These are phyloP conservation scores for Dendrobium chrysotoxum DNA, from an alignment of 106 monocot species.

Conservation along the genomic window DNA sequence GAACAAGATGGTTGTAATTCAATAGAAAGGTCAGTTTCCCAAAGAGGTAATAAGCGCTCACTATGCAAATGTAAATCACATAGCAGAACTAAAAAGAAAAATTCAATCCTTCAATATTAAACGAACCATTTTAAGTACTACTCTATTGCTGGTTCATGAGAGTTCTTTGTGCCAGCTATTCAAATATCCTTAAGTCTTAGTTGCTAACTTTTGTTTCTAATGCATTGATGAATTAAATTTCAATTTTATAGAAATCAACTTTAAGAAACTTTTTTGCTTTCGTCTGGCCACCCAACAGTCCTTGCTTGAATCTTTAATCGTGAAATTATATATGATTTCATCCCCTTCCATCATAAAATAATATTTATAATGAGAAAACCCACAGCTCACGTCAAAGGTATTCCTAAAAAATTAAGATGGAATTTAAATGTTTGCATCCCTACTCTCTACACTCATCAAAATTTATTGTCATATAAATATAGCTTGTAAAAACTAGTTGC, in stretches of 20 bases:
- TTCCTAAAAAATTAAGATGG: background rate
- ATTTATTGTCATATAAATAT: background rate
- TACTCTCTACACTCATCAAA: background rate
- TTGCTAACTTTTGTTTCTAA: background rate
- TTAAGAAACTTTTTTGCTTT: background rate
- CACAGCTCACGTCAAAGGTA: background rate
- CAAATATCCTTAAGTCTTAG: background rate
- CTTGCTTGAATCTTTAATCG: too few relatives aligned
- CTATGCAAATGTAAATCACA: background rate
- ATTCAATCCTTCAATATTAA: background rate
- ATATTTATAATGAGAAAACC: background rate
- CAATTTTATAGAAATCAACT: background rate
- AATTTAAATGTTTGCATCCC: background rate
- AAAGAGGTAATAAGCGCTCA: background rate
- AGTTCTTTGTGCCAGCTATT: background rate
- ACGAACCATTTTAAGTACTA: background rate
- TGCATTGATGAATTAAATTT: background rate
- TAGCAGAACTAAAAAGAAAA: background rate
- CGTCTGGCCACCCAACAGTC: too few relatives aligned
- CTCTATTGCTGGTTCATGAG: too few relatives aligned
- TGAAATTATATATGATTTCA: too few relatives aligned
- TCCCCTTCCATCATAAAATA: too few relatives aligned
- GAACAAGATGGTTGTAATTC: constrained; percentile 3
- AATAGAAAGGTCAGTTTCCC: background rate
- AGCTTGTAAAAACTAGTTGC: background rate